phyloP scores from a whole-genome alignment of 2,329 filamentous ascomycete genomes.

The Diaporthe amygdali region DNA sequence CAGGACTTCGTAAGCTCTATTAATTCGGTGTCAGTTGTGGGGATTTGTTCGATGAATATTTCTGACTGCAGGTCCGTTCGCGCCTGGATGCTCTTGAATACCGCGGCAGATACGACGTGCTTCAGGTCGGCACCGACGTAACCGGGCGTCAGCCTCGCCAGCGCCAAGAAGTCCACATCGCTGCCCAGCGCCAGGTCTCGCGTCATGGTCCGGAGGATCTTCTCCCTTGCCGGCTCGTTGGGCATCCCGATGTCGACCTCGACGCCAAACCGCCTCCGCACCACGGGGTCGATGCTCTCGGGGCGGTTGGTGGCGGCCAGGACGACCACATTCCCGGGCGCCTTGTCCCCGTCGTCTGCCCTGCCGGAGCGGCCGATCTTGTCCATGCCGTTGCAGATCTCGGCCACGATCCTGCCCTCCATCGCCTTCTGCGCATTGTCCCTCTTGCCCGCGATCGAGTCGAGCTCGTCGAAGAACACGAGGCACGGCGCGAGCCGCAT shows the following conservation, averaged over 20 bases:
- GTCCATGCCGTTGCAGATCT: conserved; percentile 87
- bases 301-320: conserved; percentile 90
- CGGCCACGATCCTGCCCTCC: conserved; percentile 84
- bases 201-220: conserved; percentile 79
- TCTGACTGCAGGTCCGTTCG: conserved; percentile 16
- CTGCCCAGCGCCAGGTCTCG: conserved; percentile 66
- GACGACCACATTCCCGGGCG: conserved; percentile 83
- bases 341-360: conserved; percentile 82
- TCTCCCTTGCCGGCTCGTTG: conserved; percentile 75
- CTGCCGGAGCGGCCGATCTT: conserved; percentile 73
- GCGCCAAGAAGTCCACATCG: conserved; percentile 73
- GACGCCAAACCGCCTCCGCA: conserved; percentile 79
- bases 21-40: background rate
- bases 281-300: conserved; percentile 80
- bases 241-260: conserved; percentile 88
- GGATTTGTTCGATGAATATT: conserved; percentile 13
- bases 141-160: conserved; percentile 87
- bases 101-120: conserved; percentile 57
- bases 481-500: conserved; percentile 85
- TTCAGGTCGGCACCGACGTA: conserved; percentile 92
- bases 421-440: conserved; percentile 86
- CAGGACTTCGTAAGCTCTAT: background rate
- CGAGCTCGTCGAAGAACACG: conserved; percentile 91
- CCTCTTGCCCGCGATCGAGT: conserved; percentile 86
- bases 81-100: conserved; percentile 38